Evolutionary conservation across 192 early-diverging fungal species (phyloP), one percentile per base, ranked within the genome.

Genomic region (Coemansia sp.): DNA sequence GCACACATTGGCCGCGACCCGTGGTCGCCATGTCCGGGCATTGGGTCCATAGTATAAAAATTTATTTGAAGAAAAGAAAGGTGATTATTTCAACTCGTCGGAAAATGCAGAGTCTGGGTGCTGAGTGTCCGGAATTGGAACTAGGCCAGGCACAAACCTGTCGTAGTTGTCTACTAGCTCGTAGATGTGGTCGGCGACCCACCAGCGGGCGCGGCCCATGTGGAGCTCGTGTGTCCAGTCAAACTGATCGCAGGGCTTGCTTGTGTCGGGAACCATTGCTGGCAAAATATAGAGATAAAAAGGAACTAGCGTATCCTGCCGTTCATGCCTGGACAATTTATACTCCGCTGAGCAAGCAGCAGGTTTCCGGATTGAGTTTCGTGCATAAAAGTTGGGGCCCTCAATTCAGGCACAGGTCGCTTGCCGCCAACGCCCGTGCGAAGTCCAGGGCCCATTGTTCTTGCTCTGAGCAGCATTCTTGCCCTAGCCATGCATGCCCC

Each of bases 121-220:
- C 46, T 70, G 75, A 15, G 65, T 70, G 8, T 59, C 47, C 3
- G 75, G 75, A 37, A 78, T 78, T 23, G 75, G 69, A 3, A 71
- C 75, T 12, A 78, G 39, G 14, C 75, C 75, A 12, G 68, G 68
- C 11, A 78, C 75, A 40, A 63, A 78, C 18, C 39, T 63, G 46
- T 64, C 57, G 46, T 68, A 50, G 57, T 55, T 64, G 42, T 62
- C 65, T 15, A 78, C 35, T 16, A 78, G 70, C 55, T 78, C 75
- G 52, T 78, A 72, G 44, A 78, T 78, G 55, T 78, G 75, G 61
- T 78, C 73, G 38, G 73, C 73, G 26, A 77, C 73, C 56, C 70
- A 77, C 73, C 73, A 77, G 33, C 73, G 65, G 21, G 73, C 51
- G 28, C 73, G 73, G 9, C 73, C 73, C 63, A 77, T 65, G 26